These are phyloP conservation scores for Pilobolus umbonatus DNA, from an alignment of 192 early-diverging fungal species.

Conservation along the genomic window DNA sequence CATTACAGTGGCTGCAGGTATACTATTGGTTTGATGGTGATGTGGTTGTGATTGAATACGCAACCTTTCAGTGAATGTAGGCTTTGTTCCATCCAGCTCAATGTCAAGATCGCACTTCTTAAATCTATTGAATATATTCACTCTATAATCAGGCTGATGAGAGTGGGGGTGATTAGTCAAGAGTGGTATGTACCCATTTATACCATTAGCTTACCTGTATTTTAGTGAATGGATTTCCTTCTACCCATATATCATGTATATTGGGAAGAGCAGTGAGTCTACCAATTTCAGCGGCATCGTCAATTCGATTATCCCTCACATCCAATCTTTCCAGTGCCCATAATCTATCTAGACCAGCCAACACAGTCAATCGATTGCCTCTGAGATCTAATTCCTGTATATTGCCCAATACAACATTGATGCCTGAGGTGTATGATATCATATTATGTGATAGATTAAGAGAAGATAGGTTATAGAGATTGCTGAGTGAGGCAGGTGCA, in stretches of 20 bases:
- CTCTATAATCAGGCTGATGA: slow-evolving; percentile 41
- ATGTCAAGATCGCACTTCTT: slow-evolving; percentile 37
- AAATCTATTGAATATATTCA: slow-evolving; percentile 46
- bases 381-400: slow-evolving; percentile 44
- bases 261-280: slow-evolving; percentile 43
- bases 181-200: too few species aligned
- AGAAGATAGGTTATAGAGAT: slow-evolving; percentile 42
- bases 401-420: slow-evolving; percentile 49
- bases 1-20: slow-evolving; percentile 1
- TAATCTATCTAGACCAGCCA: slow-evolving; percentile 52
- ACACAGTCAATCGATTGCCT: slow-evolving; percentile 43
- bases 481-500: slow-evolving; percentile 37
- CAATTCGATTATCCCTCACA: slow-evolving; percentile 48
- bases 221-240: slow-evolving; percentile 50
- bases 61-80: slow-evolving; percentile 42
- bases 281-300: slow-evolving; percentile 47
- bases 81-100: slow-evolving; percentile 44
- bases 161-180: background rate
- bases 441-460: slow-evolving; percentile 55
- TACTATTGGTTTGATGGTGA: background rate
- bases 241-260: slow-evolving; percentile 47
- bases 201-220: slow-evolving; percentile 36
- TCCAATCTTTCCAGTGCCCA: slow-evolving; percentile 53
- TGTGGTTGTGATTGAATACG: slow-evolving; percentile 16
- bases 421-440: slow-evolving; percentile 42